phyloP scores from a whole-genome alignment of 1,139 yeast genomes.

The Scheffersomyces segobiensis region DNA sequence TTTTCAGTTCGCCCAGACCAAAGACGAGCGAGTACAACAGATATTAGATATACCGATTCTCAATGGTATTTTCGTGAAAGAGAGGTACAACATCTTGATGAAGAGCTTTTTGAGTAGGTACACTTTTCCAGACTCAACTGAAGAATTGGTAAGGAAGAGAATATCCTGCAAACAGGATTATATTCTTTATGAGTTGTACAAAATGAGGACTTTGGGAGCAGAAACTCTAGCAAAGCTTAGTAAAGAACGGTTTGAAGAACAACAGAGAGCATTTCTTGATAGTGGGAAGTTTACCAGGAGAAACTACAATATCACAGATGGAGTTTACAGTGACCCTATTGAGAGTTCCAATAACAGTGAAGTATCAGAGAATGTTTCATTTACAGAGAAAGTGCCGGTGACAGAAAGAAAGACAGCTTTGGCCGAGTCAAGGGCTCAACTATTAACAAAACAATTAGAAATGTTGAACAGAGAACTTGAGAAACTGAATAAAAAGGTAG shows the following conservation, averaged over 20 bases:
- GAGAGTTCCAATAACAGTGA: not conserved
- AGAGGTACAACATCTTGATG: constrained; percentile 22
- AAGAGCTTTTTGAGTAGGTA: constrained; percentile 9
- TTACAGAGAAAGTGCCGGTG: constrained; percentile 6
- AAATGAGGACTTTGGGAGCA: constrained; percentile 21
- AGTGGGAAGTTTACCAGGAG: constrained; percentile 1
- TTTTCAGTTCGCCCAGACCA: constrained; percentile 15
- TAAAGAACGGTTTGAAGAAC: constrained; percentile 23
- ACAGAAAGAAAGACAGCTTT: constrained; percentile 10
- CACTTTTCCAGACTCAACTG: not conserved
- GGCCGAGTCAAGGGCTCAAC: constrained; percentile 14
- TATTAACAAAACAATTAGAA: constrained; percentile 18
- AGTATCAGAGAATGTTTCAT: constrained; percentile 1
- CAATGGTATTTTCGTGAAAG: constrained; percentile 30
- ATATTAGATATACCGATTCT: constrained; percentile 30
- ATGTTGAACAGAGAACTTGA: constrained; percentile 25
- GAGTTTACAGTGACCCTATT: constrained; percentile 2
- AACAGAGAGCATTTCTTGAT: constrained; percentile 6
- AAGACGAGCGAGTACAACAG: constrained; percentile 4
- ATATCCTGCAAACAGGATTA: constrained; percentile 3
- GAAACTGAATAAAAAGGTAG: constrained; percentile 24
- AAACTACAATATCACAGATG: constrained; percentile 2
- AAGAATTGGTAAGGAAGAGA: not conserved
- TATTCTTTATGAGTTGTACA: constrained; percentile 26
- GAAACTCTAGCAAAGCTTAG: constrained; percentile 28